Percentiles rank a stretch among this genome's conserved stretches.
These are phyloP conservation scores for Picochlorum sp. DNA, from an alignment of 139 green algal species.

Conservation along the genomic window DNA sequence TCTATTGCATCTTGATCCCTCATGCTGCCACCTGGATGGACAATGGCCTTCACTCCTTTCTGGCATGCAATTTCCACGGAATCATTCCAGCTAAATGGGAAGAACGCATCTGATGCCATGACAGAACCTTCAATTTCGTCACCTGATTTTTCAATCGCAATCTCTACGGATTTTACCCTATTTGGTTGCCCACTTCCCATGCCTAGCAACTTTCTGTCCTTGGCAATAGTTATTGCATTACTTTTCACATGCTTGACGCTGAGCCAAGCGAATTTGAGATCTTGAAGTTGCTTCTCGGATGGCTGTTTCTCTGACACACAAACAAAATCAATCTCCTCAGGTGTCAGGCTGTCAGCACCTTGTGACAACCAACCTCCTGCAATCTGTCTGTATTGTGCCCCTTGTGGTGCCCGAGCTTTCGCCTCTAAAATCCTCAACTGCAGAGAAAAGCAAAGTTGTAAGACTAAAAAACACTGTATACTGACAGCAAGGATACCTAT, in stretches of 20 bases:
- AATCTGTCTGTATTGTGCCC: slow-evolving; percentile 73
- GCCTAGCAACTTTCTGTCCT: slow-evolving; percentile 75
- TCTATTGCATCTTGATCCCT: slow-evolving; percentile 91
- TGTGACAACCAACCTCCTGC: slow-evolving; percentile 78
- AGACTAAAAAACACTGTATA: neutral
- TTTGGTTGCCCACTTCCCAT: slow-evolving; percentile 99
- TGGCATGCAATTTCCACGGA: slow-evolving; percentile 93
- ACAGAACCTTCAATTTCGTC: slow-evolving; percentile 78
- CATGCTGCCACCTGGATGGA: slow-evolving; percentile 89
- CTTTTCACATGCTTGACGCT: slow-evolving; percentile 99
- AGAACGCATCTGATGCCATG: slow-evolving; percentile 95
- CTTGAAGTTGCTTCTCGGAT: slow-evolving; percentile 76
- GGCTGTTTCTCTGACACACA: slow-evolving; percentile 76
- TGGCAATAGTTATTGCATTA: slow-evolving; percentile 98
- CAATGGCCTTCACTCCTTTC: slow-evolving; percentile 89
- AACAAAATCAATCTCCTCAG: slow-evolving; percentile 74
- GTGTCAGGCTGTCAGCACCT: slow-evolving; percentile 68
- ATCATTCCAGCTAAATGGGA: slow-evolving; percentile 96
- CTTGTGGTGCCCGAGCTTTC: slow-evolving; percentile 49
- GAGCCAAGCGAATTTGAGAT: slow-evolving; percentile 94
- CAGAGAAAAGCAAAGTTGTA: neutral
- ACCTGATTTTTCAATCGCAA: slow-evolving; percentile 92
- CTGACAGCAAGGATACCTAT: slow-evolving; percentile 1
- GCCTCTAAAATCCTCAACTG: slow-evolving; percentile 93
- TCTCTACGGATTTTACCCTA: slow-evolving; percentile 86